Percentiles rank a stretch among this genome's conserved stretches.
Conservation (phyloP, 2,329 filamentous ascomycete genomes). For the Sporothrix pseudoabietina region DNA sequence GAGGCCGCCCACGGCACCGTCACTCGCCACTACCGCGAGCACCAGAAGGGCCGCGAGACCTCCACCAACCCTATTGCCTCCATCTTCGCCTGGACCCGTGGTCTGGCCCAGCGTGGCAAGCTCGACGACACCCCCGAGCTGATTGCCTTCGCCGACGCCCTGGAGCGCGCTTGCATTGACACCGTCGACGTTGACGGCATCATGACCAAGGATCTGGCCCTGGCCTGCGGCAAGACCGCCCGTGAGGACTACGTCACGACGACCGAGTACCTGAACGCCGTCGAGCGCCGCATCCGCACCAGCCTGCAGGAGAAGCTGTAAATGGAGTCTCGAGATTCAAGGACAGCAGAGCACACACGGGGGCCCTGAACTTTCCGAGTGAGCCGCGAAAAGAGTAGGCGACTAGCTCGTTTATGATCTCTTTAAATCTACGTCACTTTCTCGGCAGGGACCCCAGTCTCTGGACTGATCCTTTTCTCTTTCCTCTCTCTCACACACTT, state of each 20-base stretch:
- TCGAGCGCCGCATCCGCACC: conserved; percentile 84
- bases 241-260: conserved; percentile 89
- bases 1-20: conserved; percentile 98
- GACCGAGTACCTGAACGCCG: conserved; percentile 85
- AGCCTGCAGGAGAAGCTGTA: conserved; percentile 78
- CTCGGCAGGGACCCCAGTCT: not conserved
- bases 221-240: conserved; percentile 86
- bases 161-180: conserved; percentile 92
- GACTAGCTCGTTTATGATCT: conserved; percentile 1
- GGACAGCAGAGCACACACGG: not conserved
- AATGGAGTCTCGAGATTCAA: conserved; percentile 23
- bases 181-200: conserved; percentile 91
- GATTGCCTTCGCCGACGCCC: conserved; percentile 83
- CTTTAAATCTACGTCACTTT: not conserved
- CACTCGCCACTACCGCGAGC: conserved; percentile 96
- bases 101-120: conserved; percentile 87
- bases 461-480: not conserved
- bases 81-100: conserved; percentile 98
- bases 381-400: not conserved
- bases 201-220: conserved; percentile 99
- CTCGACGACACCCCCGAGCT: conserved; percentile 92
- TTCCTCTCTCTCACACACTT: not conserved
- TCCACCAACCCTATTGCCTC: conserved; percentile 98
- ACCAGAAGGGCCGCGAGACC: conserved; percentile 96
- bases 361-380: not conserved